Percentiles rank a stretch among this genome's conserved stretches.
phyloP scores from a whole-genome alignment of 257 asterid species.

The Phtheirospermum japonicum region DNA sequence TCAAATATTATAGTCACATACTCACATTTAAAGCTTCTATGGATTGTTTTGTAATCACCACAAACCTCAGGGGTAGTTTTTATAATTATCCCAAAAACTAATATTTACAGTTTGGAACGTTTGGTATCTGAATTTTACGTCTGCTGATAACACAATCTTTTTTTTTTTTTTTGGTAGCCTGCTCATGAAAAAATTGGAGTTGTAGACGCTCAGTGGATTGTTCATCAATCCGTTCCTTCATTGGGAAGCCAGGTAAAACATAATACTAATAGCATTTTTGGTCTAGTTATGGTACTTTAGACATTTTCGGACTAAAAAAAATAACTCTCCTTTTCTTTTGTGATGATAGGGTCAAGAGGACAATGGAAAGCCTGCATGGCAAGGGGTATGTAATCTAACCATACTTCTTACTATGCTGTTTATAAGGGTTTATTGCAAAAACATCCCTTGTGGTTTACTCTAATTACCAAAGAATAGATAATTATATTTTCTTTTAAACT shows the following conservation, averaged over 20 bases:
- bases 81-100: not conserved
- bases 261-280: not conserved
- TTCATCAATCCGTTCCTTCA: constrained; percentile 81
- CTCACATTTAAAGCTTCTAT: not conserved
- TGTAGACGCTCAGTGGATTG: constrained; percentile 84
- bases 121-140: not conserved
- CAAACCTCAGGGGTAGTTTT: not conserved
- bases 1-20: too few species aligned
- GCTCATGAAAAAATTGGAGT: constrained; percentile 87
- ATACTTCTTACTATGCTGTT: not conserved
- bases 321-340: not conserved
- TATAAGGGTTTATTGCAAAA: not conserved
- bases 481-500: too few species aligned
- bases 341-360: constrained; percentile 53
- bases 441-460: not conserved
- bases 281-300: not conserved
- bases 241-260: constrained; percentile 64
- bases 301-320: not conserved
- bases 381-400: constrained; percentile 54
- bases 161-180: constrained; percentile 38
- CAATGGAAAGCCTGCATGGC: constrained; percentile 68
- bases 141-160: not conserved
- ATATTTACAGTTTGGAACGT: not conserved
- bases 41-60: not conserved
- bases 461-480: too few species aligned